Base-by-base conservation (phyloP, 148 eudicot genomes). In the Fagopyrum esculentum region DNA sequence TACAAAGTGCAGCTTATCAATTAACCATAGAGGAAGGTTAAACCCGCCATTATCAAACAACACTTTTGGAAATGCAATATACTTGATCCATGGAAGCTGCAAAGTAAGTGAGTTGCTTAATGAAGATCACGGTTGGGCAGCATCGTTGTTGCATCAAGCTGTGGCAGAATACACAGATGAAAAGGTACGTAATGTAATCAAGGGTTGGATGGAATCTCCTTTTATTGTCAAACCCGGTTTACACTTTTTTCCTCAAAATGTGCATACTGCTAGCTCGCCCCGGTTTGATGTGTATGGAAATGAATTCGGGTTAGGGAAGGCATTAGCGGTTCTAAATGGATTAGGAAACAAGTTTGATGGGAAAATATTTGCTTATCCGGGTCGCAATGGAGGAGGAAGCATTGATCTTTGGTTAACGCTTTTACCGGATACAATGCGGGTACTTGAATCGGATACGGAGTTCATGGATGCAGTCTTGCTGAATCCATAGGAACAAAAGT, bases 281-380 rank as follows among this genome's bases (percentile, higher is more conserved):
- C 80, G 93, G 75, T 90, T 90, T 45, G 85, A 91, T 4, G 83
- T 92, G 90, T 90, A 93, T 69, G 90, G 88, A 6, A 89, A 88
- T 49, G 97, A 90, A 64, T 92, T 92, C 56, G 93, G 95, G 71
- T 81, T 93, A 81, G 97, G 97, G 0, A 80, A 79, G 15, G 87
- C 93, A 0, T 9, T 88, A 46, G 97, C 93, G 0, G 81, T 87
- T 9, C 75, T 89, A 22, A 88, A 92, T 22, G 94, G 94, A 0
- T 78, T 45, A 73, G 89, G 87, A 4, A 83, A 85, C 59, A 89
- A 89, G 63, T 88, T 84, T 73, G 84, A 81, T 51, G 91, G 97
- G 1, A 88, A 84, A 79, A 84, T 88, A 9, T 87, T 87, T 11
- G 85, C n/a, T n/a, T n/a, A n/a, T n/a, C n/a, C n/a, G n/a, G n/a